Evolutionary conservation across 345 rosid genomes (phyloP), one percentile per base, ranked within the genome.

Genomic region (Ceriops tagal): DNA sequence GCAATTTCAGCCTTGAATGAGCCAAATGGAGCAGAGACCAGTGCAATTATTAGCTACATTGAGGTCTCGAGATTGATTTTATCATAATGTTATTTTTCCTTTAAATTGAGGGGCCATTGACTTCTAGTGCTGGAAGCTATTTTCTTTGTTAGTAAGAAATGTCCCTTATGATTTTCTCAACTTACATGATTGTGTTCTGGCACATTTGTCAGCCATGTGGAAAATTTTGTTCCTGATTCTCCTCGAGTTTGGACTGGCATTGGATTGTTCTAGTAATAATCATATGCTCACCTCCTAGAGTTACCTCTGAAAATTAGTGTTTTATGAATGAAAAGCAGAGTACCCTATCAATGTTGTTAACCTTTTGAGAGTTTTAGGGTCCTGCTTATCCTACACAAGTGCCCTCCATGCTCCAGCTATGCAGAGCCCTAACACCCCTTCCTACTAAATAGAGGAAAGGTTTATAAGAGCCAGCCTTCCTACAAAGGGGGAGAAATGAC

Each of bases 1-100:
- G 99, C 99, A 16, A 73, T 95, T 70, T 32, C 84, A 64, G 74
- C 79, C 15, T 79, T 85, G 70, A 85, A 82, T 18, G 90, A 89
- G 66, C 80, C 86, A 22, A 79, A 79, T 74, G 96, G 96, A 65
- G 82, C 83, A 28, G 93, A 90, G 58, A 75, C 77, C 39, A 75
- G 83, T 74, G 87, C 87, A 51, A 89, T 95, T 71, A 66, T 84
- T 58, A 73, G 58, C 78, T 89, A 79, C 77, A 85, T 95, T 15
- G 91, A 92, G 96, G 96, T 88, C 3, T 39, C 28, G 28, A 73
- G 34, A 39, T 3, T 73, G 30, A 24, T 21, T 15, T 53, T 24
- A 26, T 31, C 10, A 24, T 26, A 22, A 15, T 65, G 55, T 37
- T 55, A 20, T 18, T 19, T 52, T 30, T 2, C 26, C 66, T 51